Conservation (phyloP, 768 basidiomycete genomes). For the Sporobolomyces roseus region DNA sequence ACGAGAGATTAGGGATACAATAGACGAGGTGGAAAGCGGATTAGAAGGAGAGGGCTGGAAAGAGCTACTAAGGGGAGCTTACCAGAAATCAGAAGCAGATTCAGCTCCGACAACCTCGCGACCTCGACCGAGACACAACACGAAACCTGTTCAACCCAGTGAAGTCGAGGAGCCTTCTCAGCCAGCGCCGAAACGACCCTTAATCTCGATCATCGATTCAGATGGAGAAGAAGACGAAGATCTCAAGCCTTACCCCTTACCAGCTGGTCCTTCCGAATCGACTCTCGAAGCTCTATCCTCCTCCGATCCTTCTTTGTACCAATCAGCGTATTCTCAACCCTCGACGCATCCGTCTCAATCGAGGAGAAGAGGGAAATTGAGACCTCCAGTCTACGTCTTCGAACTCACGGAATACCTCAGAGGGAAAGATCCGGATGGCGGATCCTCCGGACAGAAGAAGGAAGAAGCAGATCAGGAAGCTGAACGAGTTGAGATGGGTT, state of each 20-base stretch:
- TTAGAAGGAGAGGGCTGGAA: slow-evolving; percentile 33
- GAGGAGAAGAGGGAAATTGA: slow-evolving; percentile 70
- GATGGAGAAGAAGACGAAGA: slow-evolving; percentile 38
- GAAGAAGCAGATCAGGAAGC: slow-evolving; percentile 64
- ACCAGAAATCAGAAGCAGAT: no score
- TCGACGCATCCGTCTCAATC: slow-evolving; percentile 57
- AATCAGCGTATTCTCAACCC: slow-evolving; percentile 53
- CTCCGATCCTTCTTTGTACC: slow-evolving; percentile 71
- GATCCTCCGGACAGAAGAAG: slow-evolving; percentile 43
- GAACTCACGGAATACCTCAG: slow-evolving; percentile 78
- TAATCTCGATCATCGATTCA: slow-evolving; percentile 57
- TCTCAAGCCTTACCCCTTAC: slow-evolving; percentile 39
- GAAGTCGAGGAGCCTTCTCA: slow-evolving; percentile 13
- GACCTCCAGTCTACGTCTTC: slow-evolving; percentile 82
- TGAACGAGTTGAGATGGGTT: slow-evolving; percentile 72
- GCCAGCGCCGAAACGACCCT: slow-evolving; percentile 36
- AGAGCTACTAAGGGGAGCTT: neutral
- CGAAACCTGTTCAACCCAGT: slow-evolving; percentile 7
- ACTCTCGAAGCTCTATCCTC: slow-evolving; percentile 61
- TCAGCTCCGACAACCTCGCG: neutral
- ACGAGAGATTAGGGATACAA: slow-evolving; percentile 56
- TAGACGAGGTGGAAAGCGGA: slow-evolving; percentile 40
- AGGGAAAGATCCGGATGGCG: slow-evolving; percentile 52
- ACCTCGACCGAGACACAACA: neutral
- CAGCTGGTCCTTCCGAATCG: slow-evolving; percentile 39